Base-by-base conservation (phyloP, 2,329 filamentous ascomycete genomes). In the Penicillium hordei region DNA sequence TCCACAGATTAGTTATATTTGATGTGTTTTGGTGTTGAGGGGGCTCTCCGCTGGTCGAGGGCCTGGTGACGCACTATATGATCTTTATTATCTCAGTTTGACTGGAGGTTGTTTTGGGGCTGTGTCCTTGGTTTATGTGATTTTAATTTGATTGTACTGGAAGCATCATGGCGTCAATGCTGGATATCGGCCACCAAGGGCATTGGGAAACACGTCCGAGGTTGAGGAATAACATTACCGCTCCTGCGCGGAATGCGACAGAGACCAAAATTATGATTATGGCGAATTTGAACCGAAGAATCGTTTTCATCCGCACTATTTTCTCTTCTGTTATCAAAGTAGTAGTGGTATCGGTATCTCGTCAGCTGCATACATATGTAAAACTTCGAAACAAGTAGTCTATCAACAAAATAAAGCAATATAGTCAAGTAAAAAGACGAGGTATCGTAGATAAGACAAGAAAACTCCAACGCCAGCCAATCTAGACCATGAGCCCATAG, bases 371-470 rank as follows among this genome's bases (percentile, higher is more conserved):
- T 40, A 40, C 27, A 21, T 7, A 21, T 7, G 38, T 40, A 43
- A 2, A 29, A 45, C 17, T 31, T 23, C 34, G 27, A 48, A 55
- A 25, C n/a, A 55, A 34, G 38, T 53, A 49, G 23, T 55, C 52
- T 55, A 58, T 58, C 29, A 27, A 38, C 38, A 49, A 49, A n/a
- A 55, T n/a, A 5, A 40, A 43, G 48, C 31, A 38, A 36, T 29
- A n/a, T 17, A 23, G 12, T 12, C 15, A 29, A 52, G 38, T 13
- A 33, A 25, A 34, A 21, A 33, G 17, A 6, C 19, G 13, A 50
- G 51, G 52, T 55, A 55, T 55, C 45, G 19, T 50, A 45, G 45
- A 55, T 40, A 27, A 25, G 31, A 52, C 19, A 57, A 48, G 34
- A 33, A 23, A 55, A 13, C 23, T 9, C 19, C 25, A 54, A 54